Base-by-base conservation (phyloP, 768 basidiomycete species). In the Amanita exitialis region DNA sequence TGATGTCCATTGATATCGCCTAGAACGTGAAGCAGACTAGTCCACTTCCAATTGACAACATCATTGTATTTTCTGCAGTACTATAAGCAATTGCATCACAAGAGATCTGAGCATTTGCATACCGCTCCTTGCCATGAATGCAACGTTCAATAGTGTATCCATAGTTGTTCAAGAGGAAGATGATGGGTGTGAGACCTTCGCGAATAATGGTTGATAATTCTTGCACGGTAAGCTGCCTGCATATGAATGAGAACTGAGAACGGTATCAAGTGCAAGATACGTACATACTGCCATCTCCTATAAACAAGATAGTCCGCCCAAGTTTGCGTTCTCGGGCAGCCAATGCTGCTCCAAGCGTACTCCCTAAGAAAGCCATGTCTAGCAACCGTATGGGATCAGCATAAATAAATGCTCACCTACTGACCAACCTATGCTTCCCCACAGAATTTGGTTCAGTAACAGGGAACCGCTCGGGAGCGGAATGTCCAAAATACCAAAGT, bases 381-480 rank as follows among this genome's bases (percentile, higher is more conserved):
- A 37, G 18, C 21, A 39, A 7, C 6, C 13, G 4, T 16, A 9
- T 27, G n/a, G 13, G 43, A 20, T 36, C n/a, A 16, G 7, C 6
- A 21, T 45, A 36, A 16, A 28, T 3, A 5, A 2, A 0, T 8
- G 57, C 72, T 68, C 63, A 70, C 90, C 89, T 36, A 86, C 80
- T 15, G 85, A 80, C 84, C 86, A 96, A 0, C 94, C 94, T 57
- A 97, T 96, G 53, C 84, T 85, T 45, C 94, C 93, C 83, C 88
- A 96, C 4, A 96, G 67, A 46, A 95, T 80, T 66, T 93, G 90
- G 54, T 75, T 79, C 35, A 90, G 54, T 52, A 84, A 79, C 4
- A 80, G 64, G 0, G 82, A 69, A 41, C 79, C 73, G n/a, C 78
- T 72, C 0, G 94, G 94, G 9, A 95, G 67, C 1, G 83, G 80